A percentile compares a stretch with the other conserved stretches of the same genome.
These are phyloP conservation scores for Blastosporella zonata DNA, from an alignment of 1,284 basidiomycete species.

Conservation along the genomic window DNA sequence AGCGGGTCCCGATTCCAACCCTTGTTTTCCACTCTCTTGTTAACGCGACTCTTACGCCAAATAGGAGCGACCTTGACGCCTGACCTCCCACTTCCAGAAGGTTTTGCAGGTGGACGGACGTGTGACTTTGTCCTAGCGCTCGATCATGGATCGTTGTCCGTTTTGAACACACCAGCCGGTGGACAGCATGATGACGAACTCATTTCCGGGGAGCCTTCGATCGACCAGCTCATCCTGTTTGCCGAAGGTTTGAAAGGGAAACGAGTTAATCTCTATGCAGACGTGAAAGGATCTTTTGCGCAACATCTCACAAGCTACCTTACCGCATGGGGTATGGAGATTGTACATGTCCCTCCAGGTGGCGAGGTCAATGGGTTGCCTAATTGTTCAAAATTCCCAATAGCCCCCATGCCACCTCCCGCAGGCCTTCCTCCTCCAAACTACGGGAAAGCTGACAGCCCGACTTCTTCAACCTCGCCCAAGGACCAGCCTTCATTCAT, in stretches of 20 bases:
- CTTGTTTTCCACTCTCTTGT: constrained; percentile 57
- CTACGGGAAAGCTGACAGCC: constrained; percentile 12
- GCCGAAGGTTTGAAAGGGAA: constrained; percentile 79
- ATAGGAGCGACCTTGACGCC: constrained; percentile 59
- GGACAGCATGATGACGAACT: constrained; percentile 32
- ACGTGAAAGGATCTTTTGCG: constrained; percentile 80
- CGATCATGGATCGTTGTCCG: constrained; percentile 47
- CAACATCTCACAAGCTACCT: constrained; percentile 89
- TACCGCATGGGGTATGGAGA: constrained; percentile 92
- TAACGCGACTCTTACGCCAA: constrained; percentile 64
- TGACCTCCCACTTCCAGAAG: constrained; percentile 43
- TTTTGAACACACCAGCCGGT: constrained; percentile 36
- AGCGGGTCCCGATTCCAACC: constrained; percentile 43
- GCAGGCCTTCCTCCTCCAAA: constrained; percentile 13
- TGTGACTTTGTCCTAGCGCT: constrained; percentile 56
- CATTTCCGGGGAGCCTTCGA: constrained; percentile 66
- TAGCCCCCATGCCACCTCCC: constrained; percentile 11
- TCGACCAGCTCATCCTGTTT: constrained; percentile 76
- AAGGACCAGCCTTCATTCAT: constrained; percentile 52
- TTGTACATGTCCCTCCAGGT: constrained; percentile 75
- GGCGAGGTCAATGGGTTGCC: constrained; percentile 42
- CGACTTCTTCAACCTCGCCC: constrained; percentile 7
- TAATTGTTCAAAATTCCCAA: constrained; percentile 19
- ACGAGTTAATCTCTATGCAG: constrained; percentile 80
- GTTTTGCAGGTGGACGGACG: constrained; percentile 42